Percentiles rank a stretch among this genome's conserved stretches.
Evolutionary conservation across 805 yeast genomes (phyloP).

Genomic region (Pichia sporocuriosa): DNA sequence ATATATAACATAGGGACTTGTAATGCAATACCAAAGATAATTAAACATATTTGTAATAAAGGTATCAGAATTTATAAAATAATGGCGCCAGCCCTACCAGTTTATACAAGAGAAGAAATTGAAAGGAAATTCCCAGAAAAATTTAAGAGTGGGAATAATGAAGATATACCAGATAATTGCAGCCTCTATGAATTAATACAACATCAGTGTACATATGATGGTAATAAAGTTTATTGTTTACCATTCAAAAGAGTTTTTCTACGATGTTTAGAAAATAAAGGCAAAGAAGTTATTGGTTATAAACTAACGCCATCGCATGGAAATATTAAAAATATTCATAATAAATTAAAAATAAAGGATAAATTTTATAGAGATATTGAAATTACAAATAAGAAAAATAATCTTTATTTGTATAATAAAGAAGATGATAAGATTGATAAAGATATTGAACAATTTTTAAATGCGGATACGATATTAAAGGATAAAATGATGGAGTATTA

Average conservation of each 20-base stretch:
- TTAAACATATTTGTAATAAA: no score
- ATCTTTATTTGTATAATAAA: no score
- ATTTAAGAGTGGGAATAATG: background rate
- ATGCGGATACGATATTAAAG: constrained; percentile 28
- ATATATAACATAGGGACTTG: no score
- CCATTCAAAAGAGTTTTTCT: constrained; percentile 45
- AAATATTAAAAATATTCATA: constrained; percentile 7
- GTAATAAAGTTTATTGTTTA: constrained; percentile 36
- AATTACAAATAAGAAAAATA: constrained; percentile 34
- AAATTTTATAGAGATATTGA: constrained; percentile 30
- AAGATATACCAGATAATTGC: constrained; percentile 18
- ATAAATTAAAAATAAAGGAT: constrained; percentile 2
- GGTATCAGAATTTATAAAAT: no score
- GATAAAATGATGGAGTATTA: constrained; percentile 25
- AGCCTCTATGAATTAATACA: constrained; percentile 36
- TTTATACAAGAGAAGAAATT: constrained; percentile 34
- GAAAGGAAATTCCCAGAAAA: constrained; percentile 20
- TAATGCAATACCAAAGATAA: background rate
- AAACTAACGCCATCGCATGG: constrained; percentile 22
- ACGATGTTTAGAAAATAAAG: constrained; percentile 31
- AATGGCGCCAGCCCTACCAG: constrained; percentile 51
- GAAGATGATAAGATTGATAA: constrained; percentile 27
- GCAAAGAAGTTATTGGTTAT: constrained; percentile 25
- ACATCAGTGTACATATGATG: constrained; percentile 41
- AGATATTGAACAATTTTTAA: constrained; percentile 24